Percentiles rank a stretch among this genome's conserved stretches.
These are phyloP conservation scores for Rhizomucor pusillus DNA, from an alignment of 371 early-diverging fungal species.

Conservation along the genomic window DNA sequence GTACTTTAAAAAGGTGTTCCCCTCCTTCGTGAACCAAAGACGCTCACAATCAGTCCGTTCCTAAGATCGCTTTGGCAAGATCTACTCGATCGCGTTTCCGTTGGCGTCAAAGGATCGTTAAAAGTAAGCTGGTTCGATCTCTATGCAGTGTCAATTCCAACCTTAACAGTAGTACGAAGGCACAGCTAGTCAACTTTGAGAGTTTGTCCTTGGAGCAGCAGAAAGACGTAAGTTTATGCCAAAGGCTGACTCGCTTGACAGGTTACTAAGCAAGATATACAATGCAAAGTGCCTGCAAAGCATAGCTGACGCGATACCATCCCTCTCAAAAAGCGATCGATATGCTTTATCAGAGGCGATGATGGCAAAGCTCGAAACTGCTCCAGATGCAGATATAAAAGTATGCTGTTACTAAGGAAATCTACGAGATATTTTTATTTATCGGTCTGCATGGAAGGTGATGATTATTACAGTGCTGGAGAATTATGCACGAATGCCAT, in stretches of 20 bases:
- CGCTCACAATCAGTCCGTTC: too few species aligned
- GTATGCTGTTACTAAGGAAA: not conserved
- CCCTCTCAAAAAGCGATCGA: not conserved
- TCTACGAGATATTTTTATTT: not conserved
- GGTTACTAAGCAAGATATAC: not conserved
- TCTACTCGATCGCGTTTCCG: too few species aligned
- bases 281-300: not conserved
- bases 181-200: too few species aligned
- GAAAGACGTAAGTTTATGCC: not conserved
- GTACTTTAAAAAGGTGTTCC: too few species aligned
- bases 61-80: too few species aligned
- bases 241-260: not conserved
- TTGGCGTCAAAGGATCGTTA: too few species aligned
- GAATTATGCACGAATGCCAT: not conserved
- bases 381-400: not conserved
- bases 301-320: not conserved
- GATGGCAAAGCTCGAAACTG: not conserved
- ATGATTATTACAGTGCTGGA: not conserved
- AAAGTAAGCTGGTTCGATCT: too few species aligned
- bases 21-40: too few species aligned
- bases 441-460: not conserved
- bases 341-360: not conserved
- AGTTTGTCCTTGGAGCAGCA: constrained; percentile 8
- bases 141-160: too few species aligned
- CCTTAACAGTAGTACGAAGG: too few species aligned